Percentiles rank a stretch among this genome's conserved stretches.
Evolutionary conservation across 768 basidiomycete genomes (phyloP).

Genomic region (Agaricus subrufescens): DNA sequence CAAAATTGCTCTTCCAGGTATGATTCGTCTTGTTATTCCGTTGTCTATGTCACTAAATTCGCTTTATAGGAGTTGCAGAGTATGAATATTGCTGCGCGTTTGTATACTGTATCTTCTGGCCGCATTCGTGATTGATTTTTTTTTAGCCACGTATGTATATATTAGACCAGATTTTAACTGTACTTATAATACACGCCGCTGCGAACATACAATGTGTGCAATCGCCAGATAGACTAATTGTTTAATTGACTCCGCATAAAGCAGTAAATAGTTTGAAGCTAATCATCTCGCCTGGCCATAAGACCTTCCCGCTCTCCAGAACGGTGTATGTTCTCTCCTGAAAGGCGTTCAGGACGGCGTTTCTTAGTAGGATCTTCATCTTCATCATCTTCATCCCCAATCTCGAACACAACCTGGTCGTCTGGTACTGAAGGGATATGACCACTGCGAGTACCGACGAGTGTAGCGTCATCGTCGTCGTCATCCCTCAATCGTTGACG

Average conservation of each 20-base stretch:
- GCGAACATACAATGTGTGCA: neutral
- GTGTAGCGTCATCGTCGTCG: slow-evolving; percentile 67
- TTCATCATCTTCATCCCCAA: slow-evolving; percentile 75
- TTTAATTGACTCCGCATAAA: neutral
- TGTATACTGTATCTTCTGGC: slow-evolving; percentile 84
- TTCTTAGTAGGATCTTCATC: slow-evolving; percentile 48
- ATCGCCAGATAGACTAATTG: neutral
- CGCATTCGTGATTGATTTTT: slow-evolving; percentile 64
- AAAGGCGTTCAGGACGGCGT: slow-evolving; percentile 36
- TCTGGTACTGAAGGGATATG: slow-evolving; percentile 46
- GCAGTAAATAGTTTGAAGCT: too few species aligned
- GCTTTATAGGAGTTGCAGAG: slow-evolving; percentile 76
- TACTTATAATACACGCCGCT: slow-evolving; percentile 28
- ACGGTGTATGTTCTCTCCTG: slow-evolving; percentile 40
- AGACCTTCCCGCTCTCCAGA: slow-evolving; percentile 66
- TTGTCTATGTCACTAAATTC: neutral
- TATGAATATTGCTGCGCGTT: slow-evolving; percentile 89
- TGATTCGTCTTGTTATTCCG: slow-evolving; percentile 9
- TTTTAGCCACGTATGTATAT: slow-evolving; percentile 17
- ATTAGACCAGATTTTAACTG: slow-evolving; percentile 19
- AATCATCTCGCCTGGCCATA: slow-evolving; percentile 29
- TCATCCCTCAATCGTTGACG: slow-evolving; percentile 50
- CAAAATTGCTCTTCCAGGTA: slow-evolving; percentile 94
- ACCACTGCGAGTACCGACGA: slow-evolving; percentile 57
- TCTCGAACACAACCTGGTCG: slow-evolving; percentile 84